Percentiles rank a stretch among this genome's conserved stretches.
Conservation (phyloP, 2,329 filamentous ascomycete genomes). For the Cladobotryum protrusum region DNA sequence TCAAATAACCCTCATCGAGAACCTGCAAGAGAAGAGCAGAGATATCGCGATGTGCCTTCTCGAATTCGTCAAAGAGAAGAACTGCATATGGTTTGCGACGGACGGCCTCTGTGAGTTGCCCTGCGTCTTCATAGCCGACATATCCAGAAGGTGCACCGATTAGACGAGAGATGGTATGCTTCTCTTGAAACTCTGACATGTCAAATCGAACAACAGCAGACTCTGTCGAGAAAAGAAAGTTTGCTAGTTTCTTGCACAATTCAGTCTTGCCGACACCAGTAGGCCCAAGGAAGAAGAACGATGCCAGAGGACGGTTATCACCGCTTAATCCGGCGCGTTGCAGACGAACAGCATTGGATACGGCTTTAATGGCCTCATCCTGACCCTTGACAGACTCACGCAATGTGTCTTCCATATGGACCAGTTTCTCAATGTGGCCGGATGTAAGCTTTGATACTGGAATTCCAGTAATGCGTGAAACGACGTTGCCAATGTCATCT, state of each 20-base stretch:
- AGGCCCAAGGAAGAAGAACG: constrained; percentile 95
- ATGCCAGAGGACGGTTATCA: constrained; percentile 84
- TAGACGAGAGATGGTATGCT: constrained; percentile 87
- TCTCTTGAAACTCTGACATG: constrained; percentile 97
- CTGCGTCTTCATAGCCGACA: constrained; percentile 93
- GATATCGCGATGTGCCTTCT: constrained; percentile 95
- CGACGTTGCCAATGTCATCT: constrained; percentile 89
- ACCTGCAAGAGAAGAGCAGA: constrained; percentile 88
- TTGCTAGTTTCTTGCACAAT: constrained; percentile 90
- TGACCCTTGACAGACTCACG: constrained; percentile 82
- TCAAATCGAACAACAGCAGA: constrained; percentile 89
- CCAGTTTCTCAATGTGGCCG: constrained; percentile 88
- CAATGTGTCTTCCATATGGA: constrained; percentile 90
- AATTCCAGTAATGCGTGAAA: constrained; percentile 86
- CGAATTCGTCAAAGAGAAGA: constrained; percentile 92
- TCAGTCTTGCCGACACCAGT: constrained; percentile 97
- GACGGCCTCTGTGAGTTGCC: constrained; percentile 92
- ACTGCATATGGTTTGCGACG: constrained; percentile 93
- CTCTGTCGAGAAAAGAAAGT: constrained; percentile 89
- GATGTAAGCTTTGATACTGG: constrained; percentile 88
- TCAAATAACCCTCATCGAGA: constrained; percentile 91
- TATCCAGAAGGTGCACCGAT: constrained; percentile 94
- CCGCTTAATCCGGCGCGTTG: constrained; percentile 88
- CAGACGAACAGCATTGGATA: constrained; percentile 88
- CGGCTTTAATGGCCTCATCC: constrained; percentile 85